A percentile compares a stretch with the other conserved stretches of the same genome.
phyloP scores from a whole-genome alignment of 805 yeast genomes.

The Metschnikowia hibisci region DNA sequence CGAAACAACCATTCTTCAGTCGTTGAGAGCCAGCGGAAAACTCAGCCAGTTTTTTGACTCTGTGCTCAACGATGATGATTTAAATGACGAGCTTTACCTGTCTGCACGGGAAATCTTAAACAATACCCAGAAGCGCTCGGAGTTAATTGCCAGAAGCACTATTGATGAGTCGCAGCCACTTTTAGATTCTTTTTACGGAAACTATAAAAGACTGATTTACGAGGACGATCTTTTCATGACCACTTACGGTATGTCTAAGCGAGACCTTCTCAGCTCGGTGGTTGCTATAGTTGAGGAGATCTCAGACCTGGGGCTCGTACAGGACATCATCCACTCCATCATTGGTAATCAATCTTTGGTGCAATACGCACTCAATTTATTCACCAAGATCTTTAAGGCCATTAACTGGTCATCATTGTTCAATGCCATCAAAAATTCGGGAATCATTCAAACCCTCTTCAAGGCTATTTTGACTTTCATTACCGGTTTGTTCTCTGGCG shows the following conservation, averaged over 20 bases:
- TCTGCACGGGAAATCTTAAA: conserved; percentile 9
- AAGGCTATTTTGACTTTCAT: conserved; percentile 13
- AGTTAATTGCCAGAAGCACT: conserved; percentile 8
- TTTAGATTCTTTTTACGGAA: conserved; percentile 11
- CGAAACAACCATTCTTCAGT: conserved; percentile 14
- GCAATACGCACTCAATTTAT: conserved; percentile 20
- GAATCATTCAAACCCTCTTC: conserved; percentile 19
- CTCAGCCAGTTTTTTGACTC: conserved; percentile 15
- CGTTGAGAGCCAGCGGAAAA: conserved; percentile 14
- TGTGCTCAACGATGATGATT: conserved; percentile 15
- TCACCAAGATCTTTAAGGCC: conserved; percentile 21
- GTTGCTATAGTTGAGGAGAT: conserved; percentile 20
- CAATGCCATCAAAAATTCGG: conserved; percentile 26
- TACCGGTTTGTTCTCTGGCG: conserved; percentile 15
- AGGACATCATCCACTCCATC: conserved; percentile 21
- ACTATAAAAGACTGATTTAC: conserved; percentile 11
- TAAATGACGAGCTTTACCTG: conserved; percentile 15
- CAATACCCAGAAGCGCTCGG: conserved; percentile 1
- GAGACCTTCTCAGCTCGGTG: conserved; percentile 17
- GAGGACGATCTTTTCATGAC: conserved; percentile 8
- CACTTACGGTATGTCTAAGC: conserved; percentile 15
- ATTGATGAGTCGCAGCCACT: conserved; percentile 13
- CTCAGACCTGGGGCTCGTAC: conserved; percentile 21
- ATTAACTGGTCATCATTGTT: conserved; percentile 22
- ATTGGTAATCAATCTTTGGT: conserved; percentile 21